Base-by-base conservation (phyloP, 257 asterid genomes). In the Forsythia suspensa region DNA sequence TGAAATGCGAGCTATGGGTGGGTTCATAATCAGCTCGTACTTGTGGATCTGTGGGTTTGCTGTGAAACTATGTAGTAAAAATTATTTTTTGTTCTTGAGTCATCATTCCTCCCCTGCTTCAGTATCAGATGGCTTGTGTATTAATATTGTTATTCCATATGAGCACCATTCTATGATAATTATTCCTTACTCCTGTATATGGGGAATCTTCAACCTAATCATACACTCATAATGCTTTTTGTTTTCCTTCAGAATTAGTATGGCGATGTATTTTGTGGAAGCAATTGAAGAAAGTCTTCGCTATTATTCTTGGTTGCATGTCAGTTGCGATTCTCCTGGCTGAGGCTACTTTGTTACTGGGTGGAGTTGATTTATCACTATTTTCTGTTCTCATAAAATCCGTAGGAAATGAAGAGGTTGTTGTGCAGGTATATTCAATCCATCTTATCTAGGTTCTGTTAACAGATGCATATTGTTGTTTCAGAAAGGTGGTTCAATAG, bases 281-380 rank as follows among this genome's bases (percentile, higher is more conserved):
- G 91, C 95, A 96, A 80, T 82, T 94, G 84, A 81, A 89, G 85
- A 92, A 82, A 79, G 79, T 86, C 67, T 84, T 91, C 80, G 97
- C 97, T 83, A 84, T 94, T 63, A 78, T 92, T 87, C 97, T 96
- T 86, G 95, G 99, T 77, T 94, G 96, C 93, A 91, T 96, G 88
- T 94, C 99, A 71, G 96, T 78, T 3, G 96, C 99, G 40, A 94
- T 96, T 76, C 94, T 96, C 78, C 85, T 96, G 74, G 99, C 98
- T 8, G 99, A 96, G 90, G 97, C 98, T 77, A 96, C 98, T 77
- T 86, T 96, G 91, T 90, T 96, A 81, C 91, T 96, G 63, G 90
- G 97, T 70, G 95, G 99, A 75, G 99, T 96, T 82, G 99, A 96
- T 87, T 94, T 94, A 79, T 96, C 99, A 73, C 84, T 96, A 61